Evolutionary conservation across 495 filamentous ascomycete species (phyloP), one percentile per base, ranked within the genome.

Genomic region (Cercophora sp.): DNA sequence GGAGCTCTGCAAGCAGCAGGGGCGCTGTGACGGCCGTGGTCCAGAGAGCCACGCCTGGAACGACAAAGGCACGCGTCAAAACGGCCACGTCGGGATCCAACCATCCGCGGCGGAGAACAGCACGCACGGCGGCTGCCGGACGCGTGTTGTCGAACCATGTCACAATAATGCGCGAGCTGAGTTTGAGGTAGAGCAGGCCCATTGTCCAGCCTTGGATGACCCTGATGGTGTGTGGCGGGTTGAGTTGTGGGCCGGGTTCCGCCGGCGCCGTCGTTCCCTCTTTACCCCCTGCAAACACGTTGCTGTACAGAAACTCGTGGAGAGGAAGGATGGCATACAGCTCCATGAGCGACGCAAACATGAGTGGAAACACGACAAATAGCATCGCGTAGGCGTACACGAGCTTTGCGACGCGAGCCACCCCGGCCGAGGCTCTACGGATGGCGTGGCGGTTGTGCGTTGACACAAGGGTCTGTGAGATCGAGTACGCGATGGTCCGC

Each of bases 151-250:
- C 73, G 40, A 84, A 68, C 32, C 77, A 73, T 60, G 80, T 78
- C 41, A 88, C 75, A 39, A 90, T 76, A 52, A 89, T 63, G 31
- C 88, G 86, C 31, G 80, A 77, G n/a, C 81, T 82, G 69, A 96
- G 82, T 52, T 95, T 92, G 44, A 95, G 79, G 68, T 96, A 96
- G 25, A 98, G 78, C 16, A 97, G 81, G 8, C 94, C 94, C 2
- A 97, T 72, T 1, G 91, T 94, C 91, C 94, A 98, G 58, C 88
- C 83, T 65, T 97, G 92, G 49, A 96, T 82, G 46, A 96, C 78
- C 58, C 95, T 87, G 32, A 97, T 81, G 29, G 88, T 85, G 62
- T 96, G 91, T 1, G 70, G 69, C 25, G 84, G 71, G 11, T 72
- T 60, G 39, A 60, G 59, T 0, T 50, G 55, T 11, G 29, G 24